Evolutionary conservation across 768 basidiomycete genomes (phyloP).

Genomic region (Serendipita indica): DNA sequence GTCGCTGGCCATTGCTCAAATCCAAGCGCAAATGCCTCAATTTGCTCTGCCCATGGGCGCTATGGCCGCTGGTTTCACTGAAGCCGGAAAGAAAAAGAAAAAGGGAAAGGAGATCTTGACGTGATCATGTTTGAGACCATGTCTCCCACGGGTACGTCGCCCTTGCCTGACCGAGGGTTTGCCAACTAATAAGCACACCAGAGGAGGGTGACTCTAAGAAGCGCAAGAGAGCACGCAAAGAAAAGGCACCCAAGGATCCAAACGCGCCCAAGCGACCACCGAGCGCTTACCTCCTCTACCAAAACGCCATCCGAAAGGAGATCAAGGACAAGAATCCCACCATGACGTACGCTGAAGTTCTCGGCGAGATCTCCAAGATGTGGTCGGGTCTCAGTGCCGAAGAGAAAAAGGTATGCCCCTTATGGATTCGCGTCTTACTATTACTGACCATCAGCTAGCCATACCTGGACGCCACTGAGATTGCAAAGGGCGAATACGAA

Average conservation of each 20-base stretch:
- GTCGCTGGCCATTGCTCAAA: neutral
- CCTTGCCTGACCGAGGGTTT: neutral
- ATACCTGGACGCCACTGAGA: slow-evolving; percentile 27
- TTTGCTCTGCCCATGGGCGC: neutral
- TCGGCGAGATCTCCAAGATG: slow-evolving; percentile 51
- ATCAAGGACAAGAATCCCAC: slow-evolving; percentile 51
- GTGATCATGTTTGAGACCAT: neutral
- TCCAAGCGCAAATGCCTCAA: neutral
- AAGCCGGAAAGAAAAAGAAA: neutral
- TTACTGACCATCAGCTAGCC: slow-evolving; percentile 24
- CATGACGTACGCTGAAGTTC: slow-evolving; percentile 54
- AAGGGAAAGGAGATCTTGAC: neutral
- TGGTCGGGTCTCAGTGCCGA: slow-evolving; percentile 57
- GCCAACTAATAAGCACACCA: neutral
- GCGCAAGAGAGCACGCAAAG: slow-evolving; percentile 33
- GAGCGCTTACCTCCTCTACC: slow-evolving; percentile 86
- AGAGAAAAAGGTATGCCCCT: slow-evolving; percentile 55
- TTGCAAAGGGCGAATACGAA: slow-evolving; percentile 25
- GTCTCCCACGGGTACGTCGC: neutral
- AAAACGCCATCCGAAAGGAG: slow-evolving; percentile 71
- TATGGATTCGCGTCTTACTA: slow-evolving; percentile 10
- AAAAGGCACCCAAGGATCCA: slow-evolving; percentile 68
- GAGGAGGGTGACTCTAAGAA: slow-evolving; percentile 29
- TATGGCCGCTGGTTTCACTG: neutral
- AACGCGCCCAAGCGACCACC: slow-evolving; percentile 90